These are phyloP conservation scores for Purpureocillium takamizusanense DNA, from an alignment of 2,329 filamentous ascomycete species.

Conservation along the genomic window DNA sequence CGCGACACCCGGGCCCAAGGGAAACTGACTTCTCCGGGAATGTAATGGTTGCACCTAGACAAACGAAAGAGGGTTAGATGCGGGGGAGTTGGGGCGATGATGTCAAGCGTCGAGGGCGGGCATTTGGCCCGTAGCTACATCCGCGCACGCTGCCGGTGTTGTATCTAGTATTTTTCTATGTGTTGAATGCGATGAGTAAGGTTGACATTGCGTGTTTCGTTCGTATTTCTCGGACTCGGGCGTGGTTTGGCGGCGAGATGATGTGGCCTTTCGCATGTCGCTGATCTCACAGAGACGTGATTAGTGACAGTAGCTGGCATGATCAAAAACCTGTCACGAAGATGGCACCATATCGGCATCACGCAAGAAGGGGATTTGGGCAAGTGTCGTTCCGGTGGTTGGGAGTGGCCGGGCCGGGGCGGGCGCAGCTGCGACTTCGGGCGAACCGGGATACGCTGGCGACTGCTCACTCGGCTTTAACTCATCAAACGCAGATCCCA, in stretches of 20 bases:
- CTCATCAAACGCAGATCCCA: too few relatives aligned
- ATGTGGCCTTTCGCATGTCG: not conserved
- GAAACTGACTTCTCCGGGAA: conserved; percentile 78
- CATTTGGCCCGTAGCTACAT: conserved; percentile 14
- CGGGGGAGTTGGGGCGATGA: conserved; percentile 2
- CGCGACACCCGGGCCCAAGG: conserved; percentile 68
- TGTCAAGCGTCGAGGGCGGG: conserved; percentile 1
- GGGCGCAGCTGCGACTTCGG: too few relatives aligned
- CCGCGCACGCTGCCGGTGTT: conserved; percentile 9
- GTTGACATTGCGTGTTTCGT: conserved; percentile 17
- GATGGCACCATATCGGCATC: not conserved
- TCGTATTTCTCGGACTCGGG: conserved; percentile 3
- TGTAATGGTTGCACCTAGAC: conserved; percentile 44
- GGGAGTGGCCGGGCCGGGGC: too few relatives aligned
- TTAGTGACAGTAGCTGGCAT: too few relatives aligned
- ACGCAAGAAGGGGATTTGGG: too few relatives aligned
- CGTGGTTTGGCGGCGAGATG: too few relatives aligned
- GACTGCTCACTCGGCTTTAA: too few relatives aligned
- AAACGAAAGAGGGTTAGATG: conserved; percentile 2
- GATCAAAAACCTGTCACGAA: too few relatives aligned
- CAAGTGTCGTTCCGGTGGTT: too few relatives aligned
- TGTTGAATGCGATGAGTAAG: conserved; percentile 3
- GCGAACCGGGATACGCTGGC: too few relatives aligned
- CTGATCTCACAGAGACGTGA: too few relatives aligned
- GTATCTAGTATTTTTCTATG: conserved; percentile 10